Evolutionary conservation across 768 basidiomycete species (phyloP).

Genomic region (Suillus plorans): DNA sequence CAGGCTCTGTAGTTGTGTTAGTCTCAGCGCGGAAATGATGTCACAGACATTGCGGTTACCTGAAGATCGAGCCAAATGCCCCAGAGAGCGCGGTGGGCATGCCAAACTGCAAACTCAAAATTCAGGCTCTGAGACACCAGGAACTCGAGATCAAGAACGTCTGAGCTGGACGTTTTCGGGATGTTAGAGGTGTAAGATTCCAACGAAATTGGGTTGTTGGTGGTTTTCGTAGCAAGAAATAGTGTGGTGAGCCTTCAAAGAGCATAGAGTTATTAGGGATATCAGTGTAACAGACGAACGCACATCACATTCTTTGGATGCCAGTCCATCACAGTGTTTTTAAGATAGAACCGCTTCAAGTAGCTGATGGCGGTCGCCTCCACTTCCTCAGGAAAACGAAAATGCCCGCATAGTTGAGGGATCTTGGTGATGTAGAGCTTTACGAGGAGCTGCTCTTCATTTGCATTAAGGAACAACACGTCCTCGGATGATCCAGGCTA

Average conservation of each 20-base stretch:
- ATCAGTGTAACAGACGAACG: constrained; percentile 23
- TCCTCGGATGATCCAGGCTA: constrained; percentile 73
- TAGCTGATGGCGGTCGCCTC: constrained; percentile 91
- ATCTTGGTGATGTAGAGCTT: constrained; percentile 87
- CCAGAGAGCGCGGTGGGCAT: constrained; percentile 85
- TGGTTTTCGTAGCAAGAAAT: constrained; percentile 96
- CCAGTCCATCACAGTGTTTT: constrained; percentile 99
- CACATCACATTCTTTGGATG: constrained; percentile 99
- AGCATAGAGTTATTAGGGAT: neutral
- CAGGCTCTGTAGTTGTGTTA: constrained; percentile 46
- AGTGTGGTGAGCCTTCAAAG: constrained; percentile 83
- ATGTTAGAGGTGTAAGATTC: constrained; percentile 84
- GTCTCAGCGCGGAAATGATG: constrained; percentile 8
- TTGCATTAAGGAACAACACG: constrained; percentile 71
- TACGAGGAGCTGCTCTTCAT: constrained; percentile 87
- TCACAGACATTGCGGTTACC: constrained; percentile 40
- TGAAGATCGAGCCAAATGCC: constrained; percentile 88
- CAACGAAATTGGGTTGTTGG: constrained; percentile 89
- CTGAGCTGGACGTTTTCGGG: constrained; percentile 74
- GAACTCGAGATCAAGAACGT: constrained; percentile 94
- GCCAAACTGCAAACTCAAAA: constrained; percentile 95
- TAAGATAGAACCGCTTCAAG: constrained; percentile 94
- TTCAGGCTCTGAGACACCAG: constrained; percentile 90
- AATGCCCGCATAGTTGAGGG: constrained; percentile 79
- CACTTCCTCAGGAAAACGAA: constrained; percentile 89